Evolutionary conservation across 2,329 filamentous ascomycete genomes (phyloP).

Genomic region (Shiraia bambusicola): DNA sequence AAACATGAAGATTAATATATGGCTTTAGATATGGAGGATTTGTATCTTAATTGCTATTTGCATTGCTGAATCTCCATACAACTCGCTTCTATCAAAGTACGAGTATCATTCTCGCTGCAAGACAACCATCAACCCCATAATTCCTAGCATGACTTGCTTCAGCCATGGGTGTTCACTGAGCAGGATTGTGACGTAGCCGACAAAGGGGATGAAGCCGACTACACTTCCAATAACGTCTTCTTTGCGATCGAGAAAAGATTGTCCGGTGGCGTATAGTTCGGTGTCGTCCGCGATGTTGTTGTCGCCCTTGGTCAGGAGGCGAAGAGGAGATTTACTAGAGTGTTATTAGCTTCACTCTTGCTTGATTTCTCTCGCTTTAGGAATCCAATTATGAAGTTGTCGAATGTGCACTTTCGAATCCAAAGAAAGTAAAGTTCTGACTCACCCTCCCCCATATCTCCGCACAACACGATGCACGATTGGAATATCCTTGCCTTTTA

Average conservation of each 20-base stretch:
- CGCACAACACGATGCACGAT: slow-evolving; percentile 93
- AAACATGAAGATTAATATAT: slow-evolving; percentile 1
- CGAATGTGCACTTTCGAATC: not conserved
- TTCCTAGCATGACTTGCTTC: slow-evolving; percentile 89
- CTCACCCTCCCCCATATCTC: slow-evolving; percentile 62
- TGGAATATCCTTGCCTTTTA: slow-evolving; percentile 90
- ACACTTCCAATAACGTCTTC: slow-evolving; percentile 93
- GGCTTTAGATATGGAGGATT: not conserved
- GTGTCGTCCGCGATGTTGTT: slow-evolving; percentile 95
- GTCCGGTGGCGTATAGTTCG: slow-evolving; percentile 80
- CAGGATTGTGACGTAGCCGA: slow-evolving; percentile 95
- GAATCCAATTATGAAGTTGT: not conserved
- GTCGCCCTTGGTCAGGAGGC: slow-evolving; percentile 93
- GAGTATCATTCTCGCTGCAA: slow-evolving; percentile 76
- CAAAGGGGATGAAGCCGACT: slow-evolving; percentile 86
- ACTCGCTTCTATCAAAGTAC: not conserved
- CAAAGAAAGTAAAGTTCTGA: slow-evolving; percentile 2
- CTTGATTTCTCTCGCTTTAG: not conserved
- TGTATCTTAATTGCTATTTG: no score
- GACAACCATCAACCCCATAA: slow-evolving; percentile 94
- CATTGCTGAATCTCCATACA: no score
- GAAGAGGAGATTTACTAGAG: slow-evolving; percentile 50
- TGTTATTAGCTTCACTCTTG: slow-evolving; percentile 13
- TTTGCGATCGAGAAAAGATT: slow-evolving; percentile 78
- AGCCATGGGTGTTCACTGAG: slow-evolving; percentile 95